Conservation (phyloP, 176 grass and related monocot species). For the Oropetium thomaeum region DNA sequence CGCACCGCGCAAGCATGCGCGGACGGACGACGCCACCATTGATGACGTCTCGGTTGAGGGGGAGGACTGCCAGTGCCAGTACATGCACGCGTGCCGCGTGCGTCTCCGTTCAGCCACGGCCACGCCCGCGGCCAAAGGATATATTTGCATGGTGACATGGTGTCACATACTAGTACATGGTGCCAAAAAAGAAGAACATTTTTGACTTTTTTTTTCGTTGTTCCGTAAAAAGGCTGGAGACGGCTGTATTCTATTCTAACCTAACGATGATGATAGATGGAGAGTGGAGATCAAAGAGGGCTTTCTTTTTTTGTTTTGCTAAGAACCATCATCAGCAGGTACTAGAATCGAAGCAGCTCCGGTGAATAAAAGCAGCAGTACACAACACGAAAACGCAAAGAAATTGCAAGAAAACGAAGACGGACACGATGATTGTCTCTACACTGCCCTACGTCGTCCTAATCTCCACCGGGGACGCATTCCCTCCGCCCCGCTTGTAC, state of each 20-base stretch:
- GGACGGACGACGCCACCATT: neutral
- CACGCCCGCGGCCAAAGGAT: neutral
- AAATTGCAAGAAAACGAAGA: neutral
- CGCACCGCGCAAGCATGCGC: neutral
- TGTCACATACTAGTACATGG: neutral
- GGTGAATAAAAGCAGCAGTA: neutral
- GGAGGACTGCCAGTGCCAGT: neutral
- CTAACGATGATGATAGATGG: neutral
- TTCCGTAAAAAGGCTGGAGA: neutral
- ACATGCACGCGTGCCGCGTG: neutral
- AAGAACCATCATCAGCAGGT: neutral
- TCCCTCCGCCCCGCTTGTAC: too few relatives aligned
- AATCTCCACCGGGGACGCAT: too few relatives aligned
- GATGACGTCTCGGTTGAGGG: neutral
- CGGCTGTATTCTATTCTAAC: neutral
- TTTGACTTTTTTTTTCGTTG: neutral
- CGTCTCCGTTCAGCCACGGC: neutral
- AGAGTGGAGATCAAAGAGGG: neutral
- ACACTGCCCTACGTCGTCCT: neutral
- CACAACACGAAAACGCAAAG: neutral
- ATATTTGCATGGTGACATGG: neutral
- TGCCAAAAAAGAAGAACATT: too few relatives aligned
- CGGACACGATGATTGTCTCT: neutral
- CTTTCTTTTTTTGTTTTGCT: neutral
- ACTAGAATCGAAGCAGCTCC: neutral